Conservation (phyloP, 2,329 filamentous ascomycete species). For the Eurotiales sp. region DNA sequence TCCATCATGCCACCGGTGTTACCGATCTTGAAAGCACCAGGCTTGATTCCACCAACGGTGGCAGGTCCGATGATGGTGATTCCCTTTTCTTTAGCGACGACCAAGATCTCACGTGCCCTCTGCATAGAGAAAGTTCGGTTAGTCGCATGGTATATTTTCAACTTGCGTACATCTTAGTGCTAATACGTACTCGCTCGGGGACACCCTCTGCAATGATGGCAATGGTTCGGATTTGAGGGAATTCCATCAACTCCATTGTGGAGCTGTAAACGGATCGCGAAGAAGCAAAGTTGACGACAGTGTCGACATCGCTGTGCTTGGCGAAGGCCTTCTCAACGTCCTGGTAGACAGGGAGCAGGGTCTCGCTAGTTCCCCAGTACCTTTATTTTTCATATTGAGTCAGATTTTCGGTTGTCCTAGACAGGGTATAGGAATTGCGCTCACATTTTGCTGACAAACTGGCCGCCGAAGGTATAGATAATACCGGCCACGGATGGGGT, state of each 20-base stretch:
- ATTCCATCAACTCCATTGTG: constrained; percentile 97
- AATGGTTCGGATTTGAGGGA: constrained; percentile 95
- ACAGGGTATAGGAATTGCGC: constrained; percentile 19
- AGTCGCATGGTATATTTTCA: too few species aligned
- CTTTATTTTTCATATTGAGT: constrained; percentile 26
- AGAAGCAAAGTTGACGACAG: constrained; percentile 98
- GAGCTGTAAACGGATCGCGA: constrained; percentile 98
- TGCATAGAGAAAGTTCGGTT: constrained; percentile 38
- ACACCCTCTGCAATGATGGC: constrained; percentile 99
- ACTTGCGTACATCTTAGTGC: too few species aligned
- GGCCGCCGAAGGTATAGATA: constrained; percentile 99
- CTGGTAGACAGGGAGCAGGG: constrained; percentile 96
- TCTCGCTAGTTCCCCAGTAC: constrained; percentile 99
- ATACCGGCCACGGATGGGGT: constrained; percentile 97
- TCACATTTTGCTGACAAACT: constrained; percentile 99
- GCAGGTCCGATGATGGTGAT: constrained; percentile 98
- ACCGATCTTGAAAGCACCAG: constrained; percentile 98
- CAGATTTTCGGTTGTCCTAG: neutral
- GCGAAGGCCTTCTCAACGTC: constrained; percentile 83
- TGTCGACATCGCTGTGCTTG: constrained; percentile 97
- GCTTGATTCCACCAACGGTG: constrained; percentile 99
- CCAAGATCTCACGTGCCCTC: constrained; percentile 96
- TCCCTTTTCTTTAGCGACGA: constrained; percentile 96
- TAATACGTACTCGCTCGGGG: constrained; percentile 73
- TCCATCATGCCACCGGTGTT: constrained; percentile 99